phyloP scores from a whole-genome alignment of 2,329 filamentous ascomycete genomes.

The Colletotrichum cordylinicola region DNA sequence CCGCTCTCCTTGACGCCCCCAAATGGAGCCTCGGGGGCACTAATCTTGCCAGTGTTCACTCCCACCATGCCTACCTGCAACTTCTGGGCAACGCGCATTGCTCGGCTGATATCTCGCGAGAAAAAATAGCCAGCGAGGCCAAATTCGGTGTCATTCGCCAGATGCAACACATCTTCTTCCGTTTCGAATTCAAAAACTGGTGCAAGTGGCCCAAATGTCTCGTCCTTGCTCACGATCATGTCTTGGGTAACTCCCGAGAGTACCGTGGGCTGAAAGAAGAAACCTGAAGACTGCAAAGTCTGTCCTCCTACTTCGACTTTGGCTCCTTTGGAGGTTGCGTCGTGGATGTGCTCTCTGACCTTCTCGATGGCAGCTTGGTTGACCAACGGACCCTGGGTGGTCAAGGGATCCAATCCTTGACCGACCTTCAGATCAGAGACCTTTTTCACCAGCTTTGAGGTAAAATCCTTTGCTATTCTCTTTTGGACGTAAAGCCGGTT shows the following conservation, averaged over 20 bases:
- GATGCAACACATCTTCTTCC: constrained; percentile 71
- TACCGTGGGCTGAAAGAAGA: constrained; percentile 75
- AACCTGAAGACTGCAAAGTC: constrained; percentile 59
- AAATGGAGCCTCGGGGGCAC: constrained; percentile 37
- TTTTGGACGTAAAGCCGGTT: constrained; percentile 62
- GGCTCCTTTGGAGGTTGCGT: constrained; percentile 66
- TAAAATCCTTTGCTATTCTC: constrained; percentile 64
- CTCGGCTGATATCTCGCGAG: constrained; percentile 48
- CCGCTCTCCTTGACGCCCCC: constrained; percentile 41
- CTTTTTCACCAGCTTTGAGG: constrained; percentile 53
- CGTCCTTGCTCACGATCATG: constrained; percentile 71
- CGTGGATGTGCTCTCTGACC: constrained; percentile 65
- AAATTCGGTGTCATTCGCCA: constrained; percentile 71
- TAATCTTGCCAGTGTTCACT: constrained; percentile 38
- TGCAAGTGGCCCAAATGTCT: constrained; percentile 76
- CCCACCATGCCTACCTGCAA: constrained; percentile 52
- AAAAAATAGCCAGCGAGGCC: constrained; percentile 78
- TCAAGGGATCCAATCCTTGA: constrained; percentile 56
- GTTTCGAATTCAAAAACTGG: constrained; percentile 72
- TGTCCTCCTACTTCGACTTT: constrained; percentile 65
- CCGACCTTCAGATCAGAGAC: constrained; percentile 64
- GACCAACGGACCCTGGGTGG: constrained; percentile 67
- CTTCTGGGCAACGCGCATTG: constrained; percentile 48
- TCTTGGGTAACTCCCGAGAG: constrained; percentile 69
- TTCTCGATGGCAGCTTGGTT: constrained; percentile 69